phyloP scores from a whole-genome alignment of 306 rosid genomes.

The Pterocarpus macrocarpus region DNA sequence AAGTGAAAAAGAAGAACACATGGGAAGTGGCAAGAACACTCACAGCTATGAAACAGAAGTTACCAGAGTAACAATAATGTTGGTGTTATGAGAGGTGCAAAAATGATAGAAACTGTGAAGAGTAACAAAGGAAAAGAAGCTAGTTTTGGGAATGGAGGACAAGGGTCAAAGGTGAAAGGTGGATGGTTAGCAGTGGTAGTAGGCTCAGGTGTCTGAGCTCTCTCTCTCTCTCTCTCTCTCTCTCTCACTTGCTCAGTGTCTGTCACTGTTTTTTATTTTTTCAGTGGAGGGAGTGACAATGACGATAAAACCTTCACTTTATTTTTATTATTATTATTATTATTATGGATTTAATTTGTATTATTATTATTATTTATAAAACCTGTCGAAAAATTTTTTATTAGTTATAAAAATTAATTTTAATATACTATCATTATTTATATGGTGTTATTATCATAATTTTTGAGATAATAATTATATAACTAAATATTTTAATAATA shows the following conservation, averaged over 20 bases:
- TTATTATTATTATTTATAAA: no score
- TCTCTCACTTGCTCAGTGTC: conserved; percentile 26
- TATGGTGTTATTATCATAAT: no score
- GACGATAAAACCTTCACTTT: no score
- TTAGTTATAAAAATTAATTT: no score
- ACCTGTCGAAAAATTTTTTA: no score
- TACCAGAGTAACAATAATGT: not conserved
- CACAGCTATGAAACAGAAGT: not conserved
- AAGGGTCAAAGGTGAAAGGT: not conserved
- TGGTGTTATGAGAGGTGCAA: not conserved
- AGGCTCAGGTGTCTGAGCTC: conserved; percentile 8
- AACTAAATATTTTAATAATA: no score
- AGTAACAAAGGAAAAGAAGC: not conserved
- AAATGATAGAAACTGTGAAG: not conserved
- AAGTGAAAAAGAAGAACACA: not conserved
- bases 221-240: conserved; percentile 44
- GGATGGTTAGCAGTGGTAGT: conserved; percentile 16
- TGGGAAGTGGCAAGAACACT: not conserved
- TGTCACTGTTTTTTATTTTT: conserved; percentile 14
- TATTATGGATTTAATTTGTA: no score
- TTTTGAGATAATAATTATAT: no score
- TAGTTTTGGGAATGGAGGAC: not conserved
- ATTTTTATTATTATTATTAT: no score
- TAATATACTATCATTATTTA: no score
- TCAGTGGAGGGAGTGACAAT: conserved; percentile 34